Evolutionary conservation across 768 basidiomycete genomes (phyloP).

Genomic region (Grammothele lineata): DNA sequence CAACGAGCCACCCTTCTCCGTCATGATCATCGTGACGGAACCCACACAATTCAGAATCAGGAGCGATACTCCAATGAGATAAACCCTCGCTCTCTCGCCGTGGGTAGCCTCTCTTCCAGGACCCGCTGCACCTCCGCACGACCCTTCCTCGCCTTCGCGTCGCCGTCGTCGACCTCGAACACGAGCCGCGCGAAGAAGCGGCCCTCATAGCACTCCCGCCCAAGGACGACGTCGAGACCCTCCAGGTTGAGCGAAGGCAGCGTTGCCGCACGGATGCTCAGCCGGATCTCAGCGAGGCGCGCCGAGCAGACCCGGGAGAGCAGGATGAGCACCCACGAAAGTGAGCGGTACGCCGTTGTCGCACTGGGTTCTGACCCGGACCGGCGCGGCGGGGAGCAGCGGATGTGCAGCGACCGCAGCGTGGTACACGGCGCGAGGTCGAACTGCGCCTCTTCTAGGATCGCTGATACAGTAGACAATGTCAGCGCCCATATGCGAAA

Average conservation of each 20-base stretch:
- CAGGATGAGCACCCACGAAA: slow-evolving; percentile 21
- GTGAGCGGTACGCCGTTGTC: not conserved
- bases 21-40: no score
- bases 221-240: slow-evolving; percentile 19
- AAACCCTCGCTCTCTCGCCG: not conserved
- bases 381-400: slow-evolving; percentile 6
- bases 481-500: no score
- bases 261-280: slow-evolving; percentile 9
- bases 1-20: no score
- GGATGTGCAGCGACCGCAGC: slow-evolving; percentile 11
- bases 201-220: slow-evolving; percentile 7
- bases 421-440: slow-evolving; percentile 9
- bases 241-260: slow-evolving; percentile 17
- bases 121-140: not conserved
- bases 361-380: no score
- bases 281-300: slow-evolving; percentile 3
- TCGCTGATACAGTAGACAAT: slow-evolving; percentile 4
- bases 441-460: slow-evolving; percentile 11
- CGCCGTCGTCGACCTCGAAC: slow-evolving; percentile 10
- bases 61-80: not conserved
- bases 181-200: slow-evolving; percentile 2
- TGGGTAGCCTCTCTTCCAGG: not conserved
- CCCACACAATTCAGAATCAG: no score
- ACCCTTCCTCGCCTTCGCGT: not conserved
- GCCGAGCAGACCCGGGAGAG: slow-evolving; percentile 12